phyloP scores from a whole-genome alignment of 805 yeast genomes.

The Yarrowia osloensis region DNA sequence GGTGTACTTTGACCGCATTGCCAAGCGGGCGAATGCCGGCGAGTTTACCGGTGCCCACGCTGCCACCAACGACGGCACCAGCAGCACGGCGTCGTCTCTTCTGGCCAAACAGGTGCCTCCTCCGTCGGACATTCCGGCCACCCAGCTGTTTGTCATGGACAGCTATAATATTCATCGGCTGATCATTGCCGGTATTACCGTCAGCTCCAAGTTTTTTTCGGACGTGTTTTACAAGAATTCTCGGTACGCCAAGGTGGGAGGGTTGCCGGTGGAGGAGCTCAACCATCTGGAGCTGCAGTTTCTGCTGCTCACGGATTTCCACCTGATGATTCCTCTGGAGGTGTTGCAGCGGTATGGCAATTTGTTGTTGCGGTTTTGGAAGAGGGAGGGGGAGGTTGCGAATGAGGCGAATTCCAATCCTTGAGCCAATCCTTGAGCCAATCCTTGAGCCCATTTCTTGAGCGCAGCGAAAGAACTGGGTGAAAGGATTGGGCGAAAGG shows the following conservation, averaged over 20 bases:
- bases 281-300: conserved; percentile 92
- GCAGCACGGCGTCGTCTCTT: conserved; percentile 2
- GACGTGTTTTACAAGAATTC: conserved; percentile 94
- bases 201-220: conserved; percentile 89
- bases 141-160: conserved; percentile 88
- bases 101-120: conserved; percentile 25
- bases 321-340: conserved; percentile 81
- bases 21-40: conserved; percentile 66
- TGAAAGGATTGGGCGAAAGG: neutral
- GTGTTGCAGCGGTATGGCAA: conserved; percentile 92
- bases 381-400: conserved; percentile 53
- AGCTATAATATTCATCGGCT: conserved; percentile 92
- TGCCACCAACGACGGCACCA: neutral
- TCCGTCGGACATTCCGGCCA: conserved; percentile 38
- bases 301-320: conserved; percentile 78
- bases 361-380: conserved; percentile 80
- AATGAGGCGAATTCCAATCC: neutral
- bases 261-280: conserved; percentile 87
- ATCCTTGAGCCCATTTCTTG: neutral
- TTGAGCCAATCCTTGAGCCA: no score
- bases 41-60: conserved; percentile 31
- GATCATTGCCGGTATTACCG: conserved; percentile 92
- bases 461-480: neutral
- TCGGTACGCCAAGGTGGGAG: conserved; percentile 92
- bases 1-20: conserved; percentile 93